Evolutionary conservation across 2,329 filamentous ascomycete species (phyloP).

Genomic region (Pseudocercospora fijiensis): DNA sequence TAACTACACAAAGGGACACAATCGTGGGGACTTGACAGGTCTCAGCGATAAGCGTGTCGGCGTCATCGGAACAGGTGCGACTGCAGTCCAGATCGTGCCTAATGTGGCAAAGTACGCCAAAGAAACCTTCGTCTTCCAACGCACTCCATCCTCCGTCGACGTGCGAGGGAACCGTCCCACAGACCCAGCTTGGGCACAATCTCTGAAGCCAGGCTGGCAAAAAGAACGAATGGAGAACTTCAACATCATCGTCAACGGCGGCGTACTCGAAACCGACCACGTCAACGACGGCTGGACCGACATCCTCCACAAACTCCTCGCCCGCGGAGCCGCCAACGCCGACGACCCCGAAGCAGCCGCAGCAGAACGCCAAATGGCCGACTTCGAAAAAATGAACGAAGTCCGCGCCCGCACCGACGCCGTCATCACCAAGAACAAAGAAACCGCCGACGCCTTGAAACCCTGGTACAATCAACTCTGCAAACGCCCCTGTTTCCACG

Average conservation of each 20-base stretch:
- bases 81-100: slow-evolving; percentile 42
- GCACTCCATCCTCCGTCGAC: slow-evolving; percentile 43
- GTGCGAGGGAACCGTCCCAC: slow-evolving; percentile 41
- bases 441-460: slow-evolving; percentile 55
- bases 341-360: slow-evolving; percentile 22
- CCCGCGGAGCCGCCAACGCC: slow-evolving; percentile 12
- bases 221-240: slow-evolving; percentile 49
- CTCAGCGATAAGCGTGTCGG: slow-evolving; percentile 26
- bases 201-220: slow-evolving; percentile 51
- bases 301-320: slow-evolving; percentile 26
- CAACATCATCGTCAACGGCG: slow-evolving; percentile 27
- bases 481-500: slow-evolving; percentile 63
- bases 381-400: slow-evolving; percentile 38
- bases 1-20: slow-evolving; percentile 41
- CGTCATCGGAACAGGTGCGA: slow-evolving; percentile 29
- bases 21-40: slow-evolving; percentile 19
- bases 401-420: slow-evolving; percentile 50
- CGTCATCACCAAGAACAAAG: slow-evolving; percentile 50
- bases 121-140: slow-evolving; percentile 45
- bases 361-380: slow-evolving; percentile 24
- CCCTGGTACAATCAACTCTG: slow-evolving; percentile 62
- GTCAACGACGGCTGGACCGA: slow-evolving; percentile 29
- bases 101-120: slow-evolving; percentile 41
- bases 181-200: slow-evolving; percentile 40
- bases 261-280: slow-evolving; percentile 30